A percentile compares a stretch with the other conserved stretches of the same genome.
Conservation (phyloP, 1,284 basidiomycete species). For the Termitomyces sp. region DNA sequence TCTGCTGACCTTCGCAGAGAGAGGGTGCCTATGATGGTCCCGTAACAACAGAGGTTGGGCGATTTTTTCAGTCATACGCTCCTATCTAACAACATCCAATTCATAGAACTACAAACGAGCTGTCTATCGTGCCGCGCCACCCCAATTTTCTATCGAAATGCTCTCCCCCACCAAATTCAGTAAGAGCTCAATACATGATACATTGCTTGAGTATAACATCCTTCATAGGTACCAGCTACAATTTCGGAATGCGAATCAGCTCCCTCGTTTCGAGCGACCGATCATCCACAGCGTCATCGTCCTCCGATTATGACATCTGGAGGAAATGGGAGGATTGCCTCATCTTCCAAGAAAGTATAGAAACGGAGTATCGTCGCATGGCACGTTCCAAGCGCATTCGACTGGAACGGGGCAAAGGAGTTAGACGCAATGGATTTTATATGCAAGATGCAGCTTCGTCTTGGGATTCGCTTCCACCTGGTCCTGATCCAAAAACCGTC, state of each 20-base stretch:
- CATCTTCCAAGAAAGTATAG: slow-evolving; percentile 64
- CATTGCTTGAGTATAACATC: slow-evolving; percentile 1
- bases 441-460: slow-evolving; percentile 69
- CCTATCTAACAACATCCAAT: slow-evolving; percentile 1
- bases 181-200: slow-evolving; percentile 23
- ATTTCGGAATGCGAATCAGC: slow-evolving; percentile 59
- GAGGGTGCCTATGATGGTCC: slow-evolving; percentile 21
- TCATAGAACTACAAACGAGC: slow-evolving; percentile 48
- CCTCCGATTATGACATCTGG: slow-evolving; percentile 64
- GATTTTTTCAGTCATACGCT: neutral
- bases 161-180: slow-evolving; percentile 58
- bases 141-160: slow-evolving; percentile 53
- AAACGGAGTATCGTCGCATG: slow-evolving; percentile 55
- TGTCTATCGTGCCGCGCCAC: slow-evolving; percentile 54
- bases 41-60: slow-evolving; percentile 25
- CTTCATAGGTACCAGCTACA: slow-evolving; percentile 44
- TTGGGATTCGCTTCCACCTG: slow-evolving; percentile 80
- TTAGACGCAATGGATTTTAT: slow-evolving; percentile 70
- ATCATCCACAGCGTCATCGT: slow-evolving; percentile 30
- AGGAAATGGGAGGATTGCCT: slow-evolving; percentile 77
- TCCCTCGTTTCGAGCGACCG: slow-evolving; percentile 38
- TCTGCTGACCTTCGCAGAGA: neutral
- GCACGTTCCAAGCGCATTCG: slow-evolving; percentile 61
- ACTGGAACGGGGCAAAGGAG: slow-evolving; percentile 63
- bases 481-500: slow-evolving; percentile 67